These are phyloP conservation scores for Talaromyces sp. DNA, from an alignment of 2,329 filamentous ascomycete genomes.

Conservation along the genomic window DNA sequence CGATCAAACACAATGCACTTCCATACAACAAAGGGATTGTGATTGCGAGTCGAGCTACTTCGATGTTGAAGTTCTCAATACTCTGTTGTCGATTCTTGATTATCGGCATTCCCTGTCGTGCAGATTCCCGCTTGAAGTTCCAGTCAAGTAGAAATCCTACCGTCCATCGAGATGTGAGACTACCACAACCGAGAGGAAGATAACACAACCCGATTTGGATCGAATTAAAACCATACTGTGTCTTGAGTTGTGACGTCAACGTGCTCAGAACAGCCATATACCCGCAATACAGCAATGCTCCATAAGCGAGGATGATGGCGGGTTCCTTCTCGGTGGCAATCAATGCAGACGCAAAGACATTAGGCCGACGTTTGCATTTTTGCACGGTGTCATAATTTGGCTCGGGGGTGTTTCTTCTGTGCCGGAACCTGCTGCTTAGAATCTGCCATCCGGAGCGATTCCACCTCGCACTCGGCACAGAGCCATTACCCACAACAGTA, in stretches of 20 bases:
- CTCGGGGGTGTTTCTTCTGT: neutral
- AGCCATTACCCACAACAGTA: slow-evolving; percentile 39
- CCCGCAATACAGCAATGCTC: slow-evolving; percentile 13
- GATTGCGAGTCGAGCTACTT: slow-evolving; percentile 43
- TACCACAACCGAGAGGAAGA: slow-evolving; percentile 43
- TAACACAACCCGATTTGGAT: slow-evolving; percentile 46
- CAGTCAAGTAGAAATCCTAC: slow-evolving; percentile 44
- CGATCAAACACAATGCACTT: slow-evolving; percentile 26
- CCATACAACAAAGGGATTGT: slow-evolving; percentile 30
- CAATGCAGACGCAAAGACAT: slow-evolving; percentile 26
- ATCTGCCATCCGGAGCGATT: slow-evolving; percentile 12
- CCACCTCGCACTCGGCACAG: slow-evolving; percentile 28
- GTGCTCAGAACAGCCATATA: slow-evolving; percentile 26
- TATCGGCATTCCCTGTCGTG: slow-evolving; percentile 32
- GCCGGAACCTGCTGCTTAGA: neutral
- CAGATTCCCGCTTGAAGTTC: slow-evolving; percentile 43
- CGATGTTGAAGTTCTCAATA: slow-evolving; percentile 44
- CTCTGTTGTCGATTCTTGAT: slow-evolving; percentile 37
- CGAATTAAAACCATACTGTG: slow-evolving; percentile 40
- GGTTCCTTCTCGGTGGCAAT: slow-evolving; percentile 26
- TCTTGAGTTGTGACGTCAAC: slow-evolving; percentile 38
- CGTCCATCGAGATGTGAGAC: slow-evolving; percentile 38
- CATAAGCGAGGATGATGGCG: slow-evolving; percentile 11
- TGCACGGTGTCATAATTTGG: slow-evolving; percentile 4
- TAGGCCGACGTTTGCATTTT: neutral